Evolutionary conservation across 306 rosid genomes (phyloP), one percentile per base, ranked within the genome.

Genomic region (Prunus padus): DNA sequence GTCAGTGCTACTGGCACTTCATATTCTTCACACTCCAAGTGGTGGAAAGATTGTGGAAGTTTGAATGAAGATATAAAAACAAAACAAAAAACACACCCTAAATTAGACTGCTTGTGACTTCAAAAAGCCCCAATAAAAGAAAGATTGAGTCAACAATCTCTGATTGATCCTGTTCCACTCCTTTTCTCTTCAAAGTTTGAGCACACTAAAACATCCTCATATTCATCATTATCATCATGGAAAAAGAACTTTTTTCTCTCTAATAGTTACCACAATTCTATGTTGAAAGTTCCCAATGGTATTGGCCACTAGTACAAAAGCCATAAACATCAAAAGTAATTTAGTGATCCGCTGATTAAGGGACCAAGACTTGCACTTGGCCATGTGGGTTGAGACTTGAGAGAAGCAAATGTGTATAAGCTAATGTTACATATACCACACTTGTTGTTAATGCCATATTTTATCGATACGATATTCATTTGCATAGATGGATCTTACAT

Each of bases 1-100:
- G 87, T 82, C 84, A 78, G 86, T 86, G 88, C 82, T 81, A 84
- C 78, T 77, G 49, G 55, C 67, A 56, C 67, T 77, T 56, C 65
- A 71, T 80, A 75, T 64, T 83, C 82, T 73, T 73, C 14, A 63
- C 74, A 78, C 69, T 44, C 75, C 79, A 83, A 72, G 84, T 76
- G 80, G 88, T 80, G 77, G 77, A 80, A 13, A 22, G 77, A 45
- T 69, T 31, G 74, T 69, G 76, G 65, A 66, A 78, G 76, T 70
- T 77, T 47, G 71, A 71, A 61, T 70, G 68, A 25, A 65, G 19
- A 56, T 25, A 50, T 33, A 83, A 81, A 74, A n/a, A 75, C 51
- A 81, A 81, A 74, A 15, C 75, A 62, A 74, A 64, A 77, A 83
- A 79, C 49, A 22, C 28, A 20, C 44, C 45, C 8, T 70, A 73